phyloP scores from a whole-genome alignment of 306 rosid genomes.

The Vigna nakashimae region DNA sequence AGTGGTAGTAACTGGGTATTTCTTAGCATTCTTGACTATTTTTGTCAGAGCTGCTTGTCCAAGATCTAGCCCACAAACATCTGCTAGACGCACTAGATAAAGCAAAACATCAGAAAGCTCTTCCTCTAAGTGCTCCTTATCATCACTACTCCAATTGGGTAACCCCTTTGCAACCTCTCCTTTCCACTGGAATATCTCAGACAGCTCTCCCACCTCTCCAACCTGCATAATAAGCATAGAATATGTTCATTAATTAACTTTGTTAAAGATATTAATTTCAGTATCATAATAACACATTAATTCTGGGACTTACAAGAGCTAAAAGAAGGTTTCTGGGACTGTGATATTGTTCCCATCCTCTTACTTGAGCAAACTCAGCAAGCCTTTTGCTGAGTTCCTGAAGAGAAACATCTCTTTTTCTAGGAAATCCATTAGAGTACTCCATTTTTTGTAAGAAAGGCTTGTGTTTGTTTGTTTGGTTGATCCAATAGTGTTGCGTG shows the following conservation, averaged over 20 bases:
- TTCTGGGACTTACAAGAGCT: constrained; percentile 61
- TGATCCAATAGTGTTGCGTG: constrained; percentile 16
- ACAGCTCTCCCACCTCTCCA: constrained; percentile 83
- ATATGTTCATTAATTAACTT: not conserved
- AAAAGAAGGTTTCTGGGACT: constrained; percentile 86
- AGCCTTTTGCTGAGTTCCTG: constrained; percentile 71
- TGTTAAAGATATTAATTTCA: not conserved
- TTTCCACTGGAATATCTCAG: constrained; percentile 86
- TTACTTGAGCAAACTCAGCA: constrained; percentile 72
- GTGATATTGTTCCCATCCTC: constrained; percentile 87
- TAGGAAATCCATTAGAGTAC: constrained; percentile 48
- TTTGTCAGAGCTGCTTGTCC: constrained; percentile 79
- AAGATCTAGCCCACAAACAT: constrained; percentile 79
- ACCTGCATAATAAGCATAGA: constrained; percentile 49
- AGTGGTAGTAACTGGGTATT: constrained; percentile 57
- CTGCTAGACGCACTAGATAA: constrained; percentile 73
- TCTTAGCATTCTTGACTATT: constrained; percentile 68
- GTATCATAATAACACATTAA: not conserved
- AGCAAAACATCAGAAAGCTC: constrained; percentile 85
- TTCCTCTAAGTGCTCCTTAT: constrained; percentile 77
- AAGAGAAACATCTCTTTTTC: constrained; percentile 66
- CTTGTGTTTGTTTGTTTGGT: constrained; percentile 21
- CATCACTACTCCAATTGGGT: constrained; percentile 76
- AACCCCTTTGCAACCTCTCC: constrained; percentile 86
- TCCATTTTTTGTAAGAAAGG: constrained; percentile 43